Evolutionary conservation across 2,329 filamentous ascomycete genomes (phyloP).

Genomic region (Alternaria solani): DNA sequence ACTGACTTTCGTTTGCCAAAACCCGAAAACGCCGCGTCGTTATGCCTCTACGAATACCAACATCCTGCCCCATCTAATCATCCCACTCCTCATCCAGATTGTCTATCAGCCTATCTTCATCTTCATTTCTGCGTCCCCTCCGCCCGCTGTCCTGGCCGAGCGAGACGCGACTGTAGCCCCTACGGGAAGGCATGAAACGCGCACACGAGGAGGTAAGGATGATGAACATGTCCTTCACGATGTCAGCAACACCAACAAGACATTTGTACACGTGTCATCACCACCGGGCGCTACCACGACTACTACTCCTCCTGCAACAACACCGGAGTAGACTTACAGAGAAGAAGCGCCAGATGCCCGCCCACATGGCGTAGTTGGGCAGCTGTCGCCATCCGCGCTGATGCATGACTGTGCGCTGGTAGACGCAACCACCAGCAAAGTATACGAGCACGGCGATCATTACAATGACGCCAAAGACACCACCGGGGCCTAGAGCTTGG

Average conservation of each 20-base stretch:
- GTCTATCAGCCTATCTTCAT: conserved; percentile 93
- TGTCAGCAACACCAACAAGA: conserved; percentile 22
- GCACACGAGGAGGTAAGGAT: conserved; percentile 75
- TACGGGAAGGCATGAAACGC: conserved; percentile 68
- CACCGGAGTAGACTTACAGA: conserved; percentile 64
- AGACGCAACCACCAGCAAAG: conserved; percentile 89
- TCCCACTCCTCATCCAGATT: conserved; percentile 98
- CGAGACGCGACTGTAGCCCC: conserved; percentile 73
- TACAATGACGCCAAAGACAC: conserved; percentile 87
- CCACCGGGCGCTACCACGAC: conserved; percentile 5
- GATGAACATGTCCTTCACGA: conserved; percentile 64
- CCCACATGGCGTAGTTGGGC: conserved; percentile 94
- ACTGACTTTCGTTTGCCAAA: conserved; percentile 4
- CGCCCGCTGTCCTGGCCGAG: conserved; percentile 55
- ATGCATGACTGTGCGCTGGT: conserved; percentile 93
- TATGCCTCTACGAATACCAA: not conserved
- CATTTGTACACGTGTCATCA: not conserved
- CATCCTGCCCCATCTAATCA: conserved; percentile 58
- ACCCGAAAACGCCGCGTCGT: conserved; percentile 13
- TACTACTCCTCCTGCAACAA: conserved; percentile 4
- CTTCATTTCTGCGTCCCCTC: conserved; percentile 66
- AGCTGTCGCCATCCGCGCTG: conserved; percentile 94
- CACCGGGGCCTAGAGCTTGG: conserved; percentile 71
- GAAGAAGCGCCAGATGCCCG: conserved; percentile 83
- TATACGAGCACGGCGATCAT: conserved; percentile 83